Evolutionary conservation across 75 land plant genomes (phyloP).

Genomic region (Isoetes taiwanensis): DNA sequence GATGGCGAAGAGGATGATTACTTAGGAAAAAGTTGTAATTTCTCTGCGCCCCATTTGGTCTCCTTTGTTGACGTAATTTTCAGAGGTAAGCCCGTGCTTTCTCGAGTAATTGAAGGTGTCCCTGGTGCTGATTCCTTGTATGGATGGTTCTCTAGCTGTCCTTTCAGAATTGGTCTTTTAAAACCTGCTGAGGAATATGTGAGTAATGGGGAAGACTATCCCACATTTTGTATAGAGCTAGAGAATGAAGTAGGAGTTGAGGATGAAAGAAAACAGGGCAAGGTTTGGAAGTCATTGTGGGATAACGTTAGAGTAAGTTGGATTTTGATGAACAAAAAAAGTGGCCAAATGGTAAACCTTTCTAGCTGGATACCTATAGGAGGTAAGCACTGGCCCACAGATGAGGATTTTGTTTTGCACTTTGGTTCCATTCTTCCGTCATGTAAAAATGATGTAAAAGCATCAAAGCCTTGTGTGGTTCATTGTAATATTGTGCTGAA

Average conservation of each 20-base stretch:
- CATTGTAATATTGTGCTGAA: slow-evolving; percentile 38
- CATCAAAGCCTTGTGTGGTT: slow-evolving; percentile 31
- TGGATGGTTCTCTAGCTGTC: slow-evolving; percentile 72
- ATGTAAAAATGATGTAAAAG: no score
- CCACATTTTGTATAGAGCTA: slow-evolving; percentile 13
- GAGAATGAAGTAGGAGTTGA: slow-evolving; percentile 29
- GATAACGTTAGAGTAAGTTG: slow-evolving; percentile 39
- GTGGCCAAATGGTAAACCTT: slow-evolving; percentile 22
- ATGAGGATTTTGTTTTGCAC: slow-evolving; percentile 20
- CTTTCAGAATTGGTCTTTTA: slow-evolving; percentile 58
- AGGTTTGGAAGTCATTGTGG: slow-evolving; percentile 24
- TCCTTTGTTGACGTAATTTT: slow-evolving; percentile 62
- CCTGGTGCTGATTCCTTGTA: slow-evolving; percentile 41
- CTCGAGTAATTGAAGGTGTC: slow-evolving; percentile 46
- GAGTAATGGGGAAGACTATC: no score
- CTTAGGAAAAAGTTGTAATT: slow-evolving; percentile 22
- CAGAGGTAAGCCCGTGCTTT: slow-evolving; percentile 44
- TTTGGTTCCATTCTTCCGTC: slow-evolving; percentile 33
- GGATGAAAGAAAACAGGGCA: slow-evolving; percentile 41
- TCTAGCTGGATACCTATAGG: slow-evolving; percentile 33
- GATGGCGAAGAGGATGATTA: background rate
- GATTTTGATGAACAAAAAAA: slow-evolving; percentile 25
- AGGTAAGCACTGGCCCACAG: slow-evolving; percentile 38
- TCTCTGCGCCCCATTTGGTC: slow-evolving; percentile 47
- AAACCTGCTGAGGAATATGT: slow-evolving; percentile 11